Percentiles rank a stretch among this genome's conserved stretches.
These are phyloP conservation scores for Avena eriantha DNA, from an alignment of 176 grass and related monocot species.

Conservation along the genomic window DNA sequence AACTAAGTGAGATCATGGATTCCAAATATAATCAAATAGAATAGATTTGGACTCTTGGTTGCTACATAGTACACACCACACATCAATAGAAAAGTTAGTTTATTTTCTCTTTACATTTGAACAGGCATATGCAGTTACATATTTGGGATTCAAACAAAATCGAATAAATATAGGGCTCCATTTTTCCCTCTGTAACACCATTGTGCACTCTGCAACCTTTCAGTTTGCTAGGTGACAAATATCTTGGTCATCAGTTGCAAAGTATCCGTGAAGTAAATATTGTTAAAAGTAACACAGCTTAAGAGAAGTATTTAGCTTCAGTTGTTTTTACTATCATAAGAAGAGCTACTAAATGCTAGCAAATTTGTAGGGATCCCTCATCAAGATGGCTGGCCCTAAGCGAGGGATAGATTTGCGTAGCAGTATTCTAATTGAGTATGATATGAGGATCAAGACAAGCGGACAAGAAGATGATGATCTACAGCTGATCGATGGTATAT, in stretches of 20 bases:
- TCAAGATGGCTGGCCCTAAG: slow-evolving; percentile 34
- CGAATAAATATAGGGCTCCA: background rate
- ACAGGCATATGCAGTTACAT: background rate
- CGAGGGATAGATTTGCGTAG: slow-evolving; percentile 14
- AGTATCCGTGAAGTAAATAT: background rate
- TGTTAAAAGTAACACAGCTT: background rate
- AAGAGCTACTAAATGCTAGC: slow-evolving; percentile 1
- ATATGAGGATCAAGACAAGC: slow-evolving; percentile 36
- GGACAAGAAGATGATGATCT: slow-evolving; percentile 20
- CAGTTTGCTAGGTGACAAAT: background rate
- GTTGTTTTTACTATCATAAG: background rate
- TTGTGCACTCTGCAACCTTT: background rate
- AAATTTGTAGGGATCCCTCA: slow-evolving; percentile 35
- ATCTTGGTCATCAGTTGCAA: background rate
- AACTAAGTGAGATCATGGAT: background rate
- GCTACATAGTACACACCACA: background rate
- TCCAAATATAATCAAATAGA: background rate
- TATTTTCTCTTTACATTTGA: slow-evolving; percentile 1
- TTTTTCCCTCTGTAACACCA: background rate
- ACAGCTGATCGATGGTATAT: slow-evolving; percentile 27
- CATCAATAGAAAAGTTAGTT: background rate
- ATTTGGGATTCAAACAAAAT: slow-evolving; percentile 8
- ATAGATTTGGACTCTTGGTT: slow-evolving; percentile 7
- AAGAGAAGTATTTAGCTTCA: background rate
- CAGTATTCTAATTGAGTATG: slow-evolving; percentile 26